These are phyloP conservation scores for Beta corolliflora DNA, from an alignment of 179 eudicot species.

Conservation along the genomic window DNA sequence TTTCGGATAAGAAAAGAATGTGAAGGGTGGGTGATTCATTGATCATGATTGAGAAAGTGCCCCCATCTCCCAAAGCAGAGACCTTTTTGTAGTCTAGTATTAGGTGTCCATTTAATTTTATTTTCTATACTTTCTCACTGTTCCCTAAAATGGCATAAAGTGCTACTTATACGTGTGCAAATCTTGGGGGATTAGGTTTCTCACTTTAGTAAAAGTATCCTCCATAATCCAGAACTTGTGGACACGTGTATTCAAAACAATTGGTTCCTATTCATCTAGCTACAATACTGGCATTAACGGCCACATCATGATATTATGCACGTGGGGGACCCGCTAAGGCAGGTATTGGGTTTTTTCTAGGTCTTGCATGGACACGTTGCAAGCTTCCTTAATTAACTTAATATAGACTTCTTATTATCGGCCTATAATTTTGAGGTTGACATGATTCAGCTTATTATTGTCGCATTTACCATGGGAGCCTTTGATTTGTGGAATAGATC, in stretches of 20 bases:
- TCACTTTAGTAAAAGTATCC: not conserved
- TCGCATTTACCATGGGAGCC: too few species aligned
- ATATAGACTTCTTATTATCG: too few species aligned
- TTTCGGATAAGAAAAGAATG: conserved; percentile 17
- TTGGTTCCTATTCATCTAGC: not conserved
- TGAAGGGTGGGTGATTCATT: conserved; percentile 9
- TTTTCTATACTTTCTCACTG: not conserved
- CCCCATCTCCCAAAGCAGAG: conserved; percentile 2
- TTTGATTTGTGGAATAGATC: not conserved
- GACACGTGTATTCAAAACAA: not conserved
- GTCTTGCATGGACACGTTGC: conserved; percentile 10
- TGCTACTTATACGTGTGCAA: not conserved
- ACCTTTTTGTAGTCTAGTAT: conserved; percentile 4
- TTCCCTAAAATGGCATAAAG: conserved; percentile 12
- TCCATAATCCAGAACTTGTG: not conserved
- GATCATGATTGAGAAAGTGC: conserved; percentile 1
- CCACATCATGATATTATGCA: conserved; percentile 5
- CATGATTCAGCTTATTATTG: too few species aligned
- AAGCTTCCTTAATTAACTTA: not conserved
- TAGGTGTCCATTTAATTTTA: conserved; percentile 11
- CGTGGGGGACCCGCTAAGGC: not conserved
- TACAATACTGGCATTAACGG: not conserved
- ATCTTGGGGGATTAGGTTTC: not conserved
- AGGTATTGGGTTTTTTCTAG: not conserved
- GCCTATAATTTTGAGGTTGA: not conserved